Base-by-base conservation (phyloP, 257 asterid genomes). In the Solanum phureja region DNA sequence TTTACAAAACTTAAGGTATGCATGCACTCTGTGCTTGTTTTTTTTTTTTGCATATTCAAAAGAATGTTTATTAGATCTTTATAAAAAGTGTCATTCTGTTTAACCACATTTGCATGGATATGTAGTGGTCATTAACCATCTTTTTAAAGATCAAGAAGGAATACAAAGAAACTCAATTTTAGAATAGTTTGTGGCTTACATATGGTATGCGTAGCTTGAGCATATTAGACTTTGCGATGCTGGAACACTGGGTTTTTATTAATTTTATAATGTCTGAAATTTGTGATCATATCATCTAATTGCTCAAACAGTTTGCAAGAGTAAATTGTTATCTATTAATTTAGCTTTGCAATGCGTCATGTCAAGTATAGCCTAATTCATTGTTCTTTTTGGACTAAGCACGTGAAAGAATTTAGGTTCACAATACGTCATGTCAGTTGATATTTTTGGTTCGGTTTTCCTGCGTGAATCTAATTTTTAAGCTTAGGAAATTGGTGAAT, bases 1-100 rank as follows among this genome's bases (percentile, higher is more conserved):
- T 76, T 95, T 97, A 86, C 99, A 97, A 91, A 97, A 94, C 87
- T 90, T 97, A 92, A 97, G 99, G 99, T 96, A 91, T 46, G 83
- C 72, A 24, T 27, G 34, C 68, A 79, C 86, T 88, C 7, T 79
- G 19, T 79, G 40, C 18, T 49, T 81, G 9, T 83, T 52, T 16
- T 6, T 12, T 12, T 12, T 46, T 4, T 12, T 71, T 66, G 38
- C 87, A 27, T 6, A 23, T 60, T 83, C 1, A 35, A 40, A n/a
- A n/a, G 21, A 56, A 76, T 12, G 84, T 18, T 13, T 44, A 4
- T 24, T 42, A 77, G 84, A 77, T 77, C n/a, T 24, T 77, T 77
- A 77, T 42, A 24, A 35, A 23, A 77, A 42, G 38, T 7, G 62
- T 42, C 56, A 7, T 79, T 79, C 64, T 79, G 24, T 8, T 79